Evolutionary conservation across 768 basidiomycete species (phyloP), one percentile per base, ranked within the genome.

Genomic region (Piloderma croceum): DNA sequence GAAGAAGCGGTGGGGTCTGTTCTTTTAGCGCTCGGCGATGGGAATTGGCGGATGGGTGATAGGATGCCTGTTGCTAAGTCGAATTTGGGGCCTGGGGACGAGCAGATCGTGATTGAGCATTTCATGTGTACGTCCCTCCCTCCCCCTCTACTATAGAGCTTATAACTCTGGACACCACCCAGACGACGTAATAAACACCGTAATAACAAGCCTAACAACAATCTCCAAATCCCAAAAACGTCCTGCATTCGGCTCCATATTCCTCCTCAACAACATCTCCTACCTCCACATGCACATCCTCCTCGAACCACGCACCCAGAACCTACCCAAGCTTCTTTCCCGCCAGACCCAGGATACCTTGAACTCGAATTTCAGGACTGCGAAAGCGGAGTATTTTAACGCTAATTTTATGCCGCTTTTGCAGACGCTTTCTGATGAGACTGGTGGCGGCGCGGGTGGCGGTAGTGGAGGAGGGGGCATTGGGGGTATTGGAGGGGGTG

Each of bases 41-140:
- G 89, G 7, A 90, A 90, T 48, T 90, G 89, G 89, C 86, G 78
- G 61, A 90, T 91, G 88, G 89, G 89, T 4, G 86, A 87, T 45
- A 87, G 86, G 5, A 70, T 85, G 17, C 70, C 73, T 49, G 77
- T 83, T 5, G 75, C 74, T 7, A 77, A 76, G 49, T n/a, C n/a
- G n/a, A n/a, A n/a, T n/a, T n/a, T n/a, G n/a, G 56, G 54, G 2
- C 46, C 59, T 6, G 74, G 75, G 40, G 80, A 79, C 41, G 79
- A 82, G 50, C 63, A 61, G 27, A 62, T 70, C 13, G 68, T 90
- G 9, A 62, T 89, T 18, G 83, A 90, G 52, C 86, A 90, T 57
- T 91, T 76, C 51, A 65, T 79, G 7, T 78, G 88, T 88, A 44
- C 39, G 83, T 70, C 15, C 31, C 17, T 11, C 12, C 21, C 6